Evolutionary conservation across 768 basidiomycete genomes (phyloP).

Genomic region (Naganishia onofrii): DNA sequence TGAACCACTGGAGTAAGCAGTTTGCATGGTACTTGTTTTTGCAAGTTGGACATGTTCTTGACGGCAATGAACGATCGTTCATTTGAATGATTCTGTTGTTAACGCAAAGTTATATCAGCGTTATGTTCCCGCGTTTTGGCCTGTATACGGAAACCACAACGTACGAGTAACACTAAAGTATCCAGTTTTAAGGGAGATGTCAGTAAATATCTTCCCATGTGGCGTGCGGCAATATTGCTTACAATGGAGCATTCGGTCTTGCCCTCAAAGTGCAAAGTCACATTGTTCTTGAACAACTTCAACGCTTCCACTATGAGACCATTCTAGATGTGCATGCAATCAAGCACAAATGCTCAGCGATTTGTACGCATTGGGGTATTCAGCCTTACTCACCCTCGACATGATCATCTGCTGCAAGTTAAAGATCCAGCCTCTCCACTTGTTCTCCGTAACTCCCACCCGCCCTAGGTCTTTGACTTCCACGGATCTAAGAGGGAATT

Average conservation of each 20-base stretch:
- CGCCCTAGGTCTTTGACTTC: slow-evolving; percentile 80
- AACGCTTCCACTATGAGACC: slow-evolving; percentile 85
- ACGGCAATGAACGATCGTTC: slow-evolving; percentile 80
- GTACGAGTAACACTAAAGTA: slow-evolving; percentile 47
- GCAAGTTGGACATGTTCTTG: slow-evolving; percentile 89
- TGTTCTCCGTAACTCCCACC: slow-evolving; percentile 82
- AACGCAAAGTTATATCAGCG: neutral
- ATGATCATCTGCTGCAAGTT: slow-evolving; percentile 87
- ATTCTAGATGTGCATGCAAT: slow-evolving; percentile 59
- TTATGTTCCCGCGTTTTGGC: neutral
- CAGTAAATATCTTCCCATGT: neutral
- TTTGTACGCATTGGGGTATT: neutral
- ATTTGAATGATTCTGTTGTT: slow-evolving; percentile 76
- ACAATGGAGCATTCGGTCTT: slow-evolving; percentile 97
- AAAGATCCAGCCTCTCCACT: slow-evolving; percentile 91
- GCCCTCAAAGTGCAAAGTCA: slow-evolving; percentile 86
- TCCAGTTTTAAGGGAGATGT: too few relatives aligned
- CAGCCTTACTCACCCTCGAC: slow-evolving; percentile 64
- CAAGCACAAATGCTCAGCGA: neutral
- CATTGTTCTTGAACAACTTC: slow-evolving; percentile 88
- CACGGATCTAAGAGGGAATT: slow-evolving; percentile 85
- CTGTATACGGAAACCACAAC: slow-evolving; percentile 18
- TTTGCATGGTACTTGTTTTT: slow-evolving; percentile 89
- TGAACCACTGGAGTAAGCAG: slow-evolving; percentile 74
- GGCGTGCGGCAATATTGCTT: slow-evolving; percentile 42